phyloP scores from a whole-genome alignment of 2,329 filamentous ascomycete species.

The Sphaerulina vaccinii region DNA sequence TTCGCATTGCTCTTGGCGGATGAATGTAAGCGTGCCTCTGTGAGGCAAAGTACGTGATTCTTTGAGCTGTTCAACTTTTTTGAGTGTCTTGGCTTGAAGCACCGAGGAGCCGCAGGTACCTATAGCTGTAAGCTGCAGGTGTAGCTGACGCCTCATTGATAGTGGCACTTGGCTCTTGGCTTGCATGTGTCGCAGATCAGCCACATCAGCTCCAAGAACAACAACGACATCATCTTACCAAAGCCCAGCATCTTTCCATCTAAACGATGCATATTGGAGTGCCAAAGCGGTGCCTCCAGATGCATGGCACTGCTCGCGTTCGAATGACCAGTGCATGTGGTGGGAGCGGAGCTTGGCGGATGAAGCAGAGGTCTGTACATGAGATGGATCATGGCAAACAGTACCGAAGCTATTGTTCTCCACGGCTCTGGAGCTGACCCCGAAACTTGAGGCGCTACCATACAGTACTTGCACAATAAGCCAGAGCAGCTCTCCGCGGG shows the following conservation, averaged over 20 bases:
- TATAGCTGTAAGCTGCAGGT: constrained; percentile 1
- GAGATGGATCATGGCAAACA: background rate
- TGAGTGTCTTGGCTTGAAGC: background rate
- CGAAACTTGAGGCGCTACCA: background rate
- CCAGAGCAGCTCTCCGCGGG: background rate
- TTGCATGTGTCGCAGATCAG: background rate
- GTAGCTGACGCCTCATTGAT: constrained; percentile 1
- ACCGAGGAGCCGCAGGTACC: constrained; percentile 7
- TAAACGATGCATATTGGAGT: no score
- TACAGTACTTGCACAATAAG: background rate
- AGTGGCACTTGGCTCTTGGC: constrained; percentile 2
- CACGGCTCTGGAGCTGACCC: background rate
- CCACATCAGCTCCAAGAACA: constrained; percentile 1
- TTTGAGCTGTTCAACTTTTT: background rate
- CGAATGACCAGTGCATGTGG: no score
- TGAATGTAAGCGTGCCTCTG: background rate
- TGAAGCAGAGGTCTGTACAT: background rate
- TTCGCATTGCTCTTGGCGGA: constrained; percentile 8
- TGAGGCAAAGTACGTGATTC: constrained; percentile 2
- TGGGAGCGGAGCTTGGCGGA: background rate
- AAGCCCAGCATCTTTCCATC: background rate
- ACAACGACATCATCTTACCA: background rate
- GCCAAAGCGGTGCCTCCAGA: no score
- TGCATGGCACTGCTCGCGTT: no score
- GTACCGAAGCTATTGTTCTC: constrained; percentile 1